Conservation (phyloP, 2,329 filamentous ascomycete species). For the Fusarium buharicum region DNA sequence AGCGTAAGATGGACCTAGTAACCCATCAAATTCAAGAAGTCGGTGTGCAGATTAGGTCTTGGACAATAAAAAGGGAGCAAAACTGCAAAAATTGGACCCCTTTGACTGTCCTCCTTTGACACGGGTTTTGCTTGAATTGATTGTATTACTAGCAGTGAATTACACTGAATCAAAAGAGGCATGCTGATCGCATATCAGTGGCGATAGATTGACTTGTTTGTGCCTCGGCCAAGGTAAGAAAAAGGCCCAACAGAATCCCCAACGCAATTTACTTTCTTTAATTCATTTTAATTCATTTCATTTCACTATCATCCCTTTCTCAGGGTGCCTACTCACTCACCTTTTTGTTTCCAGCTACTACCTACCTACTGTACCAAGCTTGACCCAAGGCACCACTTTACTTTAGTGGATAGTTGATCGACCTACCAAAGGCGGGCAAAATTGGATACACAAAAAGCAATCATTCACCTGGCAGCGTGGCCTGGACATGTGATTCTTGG, state of each 20-base stretch:
- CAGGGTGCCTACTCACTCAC: no score
- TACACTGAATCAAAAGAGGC: slow-evolving; percentile 11
- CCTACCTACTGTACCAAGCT: no score
- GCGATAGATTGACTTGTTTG: slow-evolving; percentile 5
- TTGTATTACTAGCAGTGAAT: neutral
- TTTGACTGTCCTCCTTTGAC: neutral
- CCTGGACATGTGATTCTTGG: slow-evolving; percentile 29
- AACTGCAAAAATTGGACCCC: neutral
- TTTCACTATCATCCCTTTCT: neutral
- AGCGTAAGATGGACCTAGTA: slow-evolving; percentile 13
- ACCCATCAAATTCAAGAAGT: slow-evolving; percentile 17
- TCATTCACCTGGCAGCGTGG: no score
- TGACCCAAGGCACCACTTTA: slow-evolving; percentile 17
- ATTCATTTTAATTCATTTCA: slow-evolving; percentile 13
- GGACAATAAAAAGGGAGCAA: slow-evolving; percentile 20
- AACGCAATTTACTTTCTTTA: slow-evolving; percentile 27
- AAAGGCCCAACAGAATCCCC: slow-evolving; percentile 29
- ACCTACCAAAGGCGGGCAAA: no score
- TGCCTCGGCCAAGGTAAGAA: neutral
- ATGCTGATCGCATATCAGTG: slow-evolving; percentile 20
- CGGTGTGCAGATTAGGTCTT: slow-evolving; percentile 31
- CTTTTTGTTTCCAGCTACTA: no score
- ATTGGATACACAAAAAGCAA: neutral
- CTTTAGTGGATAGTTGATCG: slow-evolving; percentile 10
- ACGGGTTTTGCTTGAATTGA: neutral